Base-by-base conservation (phyloP, 169 alveolate genomes). In the Plasmodium gallinaceum region DNA sequence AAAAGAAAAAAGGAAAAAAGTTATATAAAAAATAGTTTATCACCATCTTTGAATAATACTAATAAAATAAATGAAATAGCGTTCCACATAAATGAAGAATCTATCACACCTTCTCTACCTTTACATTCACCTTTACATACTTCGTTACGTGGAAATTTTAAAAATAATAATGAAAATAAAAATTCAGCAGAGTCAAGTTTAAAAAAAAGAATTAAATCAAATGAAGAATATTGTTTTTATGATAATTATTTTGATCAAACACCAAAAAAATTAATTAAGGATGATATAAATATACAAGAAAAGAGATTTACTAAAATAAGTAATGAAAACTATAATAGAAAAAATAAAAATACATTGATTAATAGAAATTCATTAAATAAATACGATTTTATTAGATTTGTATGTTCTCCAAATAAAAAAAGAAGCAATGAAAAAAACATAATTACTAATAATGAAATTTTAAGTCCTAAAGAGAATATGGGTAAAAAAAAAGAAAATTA, bases 331-430 rank as follows among this genome's bases (percentile, higher is more conserved):
- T n/a, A 43, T 43, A 78, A 16, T 7, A 68, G 54, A 10, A 46
- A 72, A 20, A 39, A 7, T 6, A 75, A 75, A 32, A 64, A 75
- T 46, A 7, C 68, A 52, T 1, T 22, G 10, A 61, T 7, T 62
- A 64, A 16, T 20, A 45, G 54, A 22, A 39, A 42, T 57, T 52
- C 83, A 20, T 66, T 83, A 45, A 68, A 83, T 62, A 83, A 83
- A 83, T 83, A 83, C 18, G 91, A 83, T 68, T 83, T 68, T 69
- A 83, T 83, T 83, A 60, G 85, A 68, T 68, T 45, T 66, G 83
- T 83, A 5, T 83, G 91, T 68, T 83, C 91, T 6, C 91, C 91
- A 6, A 66, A n/a, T 46, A 83, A 83, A 54, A 75, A 42, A 46
- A 12, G 20, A 26, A 24, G 26, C 26, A 71, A 83, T 16, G 43